These are phyloP conservation scores for Cymbopogon citratus DNA, from an alignment of 176 grass and related monocot species.

Conservation along the genomic window DNA sequence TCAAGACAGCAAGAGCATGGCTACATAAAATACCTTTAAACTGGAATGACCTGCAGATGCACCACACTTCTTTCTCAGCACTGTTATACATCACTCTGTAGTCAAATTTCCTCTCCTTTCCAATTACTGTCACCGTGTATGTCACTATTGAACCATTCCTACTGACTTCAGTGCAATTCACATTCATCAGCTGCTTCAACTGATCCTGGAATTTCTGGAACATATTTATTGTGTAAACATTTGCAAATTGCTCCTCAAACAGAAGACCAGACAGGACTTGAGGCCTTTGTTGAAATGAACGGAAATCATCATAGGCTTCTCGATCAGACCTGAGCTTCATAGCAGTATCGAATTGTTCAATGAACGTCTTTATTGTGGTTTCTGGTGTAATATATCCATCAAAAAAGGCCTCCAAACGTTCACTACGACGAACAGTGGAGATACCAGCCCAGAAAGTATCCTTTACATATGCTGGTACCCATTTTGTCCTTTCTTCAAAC, in stretches of 20 bases:
- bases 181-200: constrained; percentile 77
- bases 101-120: constrained; percentile 77
- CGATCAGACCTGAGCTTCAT: constrained; percentile 75
- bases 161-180: constrained; percentile 57
- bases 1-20: constrained; percentile 83
- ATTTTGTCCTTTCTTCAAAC: constrained; percentile 70
- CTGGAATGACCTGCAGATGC: constrained; percentile 84
- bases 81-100: constrained; percentile 77
- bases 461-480: constrained; percentile 79
- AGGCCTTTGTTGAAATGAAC: constrained; percentile 83
- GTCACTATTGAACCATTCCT: constrained; percentile 60
- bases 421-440: constrained; percentile 64
- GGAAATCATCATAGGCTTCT: constrained; percentile 88
- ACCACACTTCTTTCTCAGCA: constrained; percentile 80
- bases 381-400: constrained; percentile 76
- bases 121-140: constrained; percentile 71
- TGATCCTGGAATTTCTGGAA: constrained; percentile 91
- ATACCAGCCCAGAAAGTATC: constrained; percentile 91
- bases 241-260: constrained; percentile 84
- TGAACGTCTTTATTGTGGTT: constrained; percentile 74
- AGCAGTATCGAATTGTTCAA: constrained; percentile 85
- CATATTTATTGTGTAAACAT: constrained; percentile 86
- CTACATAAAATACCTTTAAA: constrained; percentile 97
- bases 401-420: constrained; percentile 71
- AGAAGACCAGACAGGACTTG: constrained; percentile 72